These are phyloP conservation scores for Trichoderma simmonsii DNA, from an alignment of 2,329 filamentous ascomycete species.

Conservation along the genomic window DNA sequence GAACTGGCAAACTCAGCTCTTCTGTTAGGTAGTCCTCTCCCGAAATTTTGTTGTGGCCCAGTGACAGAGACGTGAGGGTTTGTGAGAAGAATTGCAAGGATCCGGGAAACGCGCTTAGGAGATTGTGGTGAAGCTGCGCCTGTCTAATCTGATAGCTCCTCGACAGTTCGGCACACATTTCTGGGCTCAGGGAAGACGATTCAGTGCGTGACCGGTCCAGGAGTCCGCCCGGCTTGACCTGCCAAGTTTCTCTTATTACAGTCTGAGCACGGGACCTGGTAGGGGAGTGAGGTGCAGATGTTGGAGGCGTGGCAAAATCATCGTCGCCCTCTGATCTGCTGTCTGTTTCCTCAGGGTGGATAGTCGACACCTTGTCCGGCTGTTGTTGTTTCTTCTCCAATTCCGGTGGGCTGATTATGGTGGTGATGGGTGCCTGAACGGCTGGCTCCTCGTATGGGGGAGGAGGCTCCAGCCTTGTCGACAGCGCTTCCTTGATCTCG, in stretches of 20 bases:
- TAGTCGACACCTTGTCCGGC: not conserved
- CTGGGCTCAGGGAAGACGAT: constrained; percentile 57
- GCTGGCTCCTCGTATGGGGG: constrained; percentile 38
- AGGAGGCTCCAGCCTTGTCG: constrained; percentile 61
- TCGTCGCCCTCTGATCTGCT: constrained; percentile 49
- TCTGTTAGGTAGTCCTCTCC: constrained; percentile 64
- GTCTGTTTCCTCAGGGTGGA: constrained; percentile 40
- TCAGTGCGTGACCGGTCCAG: constrained; percentile 69
- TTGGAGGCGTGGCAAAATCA: constrained; percentile 58
- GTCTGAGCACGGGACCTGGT: constrained; percentile 48
- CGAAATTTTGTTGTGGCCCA: constrained; percentile 71
- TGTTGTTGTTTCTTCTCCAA: constrained; percentile 24
- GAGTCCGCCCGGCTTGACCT: constrained; percentile 57
- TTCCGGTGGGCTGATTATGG: constrained; percentile 30
- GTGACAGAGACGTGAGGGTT: constrained; percentile 66
- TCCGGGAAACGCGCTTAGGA: constrained; percentile 65
- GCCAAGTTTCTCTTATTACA: constrained; percentile 49
- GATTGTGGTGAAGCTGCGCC: constrained; percentile 74
- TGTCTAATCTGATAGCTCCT: constrained; percentile 50
- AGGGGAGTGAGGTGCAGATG: constrained; percentile 50
- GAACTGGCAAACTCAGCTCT: constrained; percentile 64
- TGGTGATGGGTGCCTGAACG: constrained; percentile 23
- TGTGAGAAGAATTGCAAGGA: constrained; percentile 69
- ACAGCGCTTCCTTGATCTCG: constrained; percentile 73
- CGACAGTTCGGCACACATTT: constrained; percentile 54